phyloP scores from a whole-genome alignment of 768 basidiomycete genomes.

The Suillus paluster region DNA sequence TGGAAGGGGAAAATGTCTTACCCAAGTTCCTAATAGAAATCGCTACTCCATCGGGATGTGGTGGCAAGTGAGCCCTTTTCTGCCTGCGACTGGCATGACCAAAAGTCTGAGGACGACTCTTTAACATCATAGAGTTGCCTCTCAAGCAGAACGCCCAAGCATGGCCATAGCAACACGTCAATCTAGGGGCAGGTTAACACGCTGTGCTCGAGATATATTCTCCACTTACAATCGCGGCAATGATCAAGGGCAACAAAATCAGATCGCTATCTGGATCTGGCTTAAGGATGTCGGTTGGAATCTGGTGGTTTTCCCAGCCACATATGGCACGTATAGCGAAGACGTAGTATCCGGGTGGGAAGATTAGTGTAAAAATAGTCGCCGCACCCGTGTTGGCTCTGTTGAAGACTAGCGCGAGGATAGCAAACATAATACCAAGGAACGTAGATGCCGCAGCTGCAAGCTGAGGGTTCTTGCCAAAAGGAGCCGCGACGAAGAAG shows the following conservation, averaged over 20 bases:
- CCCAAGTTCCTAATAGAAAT: constrained; percentile 65
- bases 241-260: constrained; percentile 58
- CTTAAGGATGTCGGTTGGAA: constrained; percentile 56
- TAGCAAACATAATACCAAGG: constrained; percentile 65
- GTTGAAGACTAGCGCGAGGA: constrained; percentile 62
- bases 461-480: constrained; percentile 73
- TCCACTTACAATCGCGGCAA: constrained; percentile 63
- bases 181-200: constrained; percentile 45
- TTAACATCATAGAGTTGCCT: constrained; percentile 62
- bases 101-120: constrained; percentile 36
- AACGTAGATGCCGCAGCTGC: constrained; percentile 72
- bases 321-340: constrained; percentile 70
- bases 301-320: constrained; percentile 65
- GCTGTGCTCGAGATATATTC: neutral
- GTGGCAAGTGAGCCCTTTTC: constrained; percentile 22
- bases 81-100: constrained; percentile 24
- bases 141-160: constrained; percentile 63
- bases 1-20: constrained; percentile 59
- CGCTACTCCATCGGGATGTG: constrained; percentile 47
- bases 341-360: constrained; percentile 78
- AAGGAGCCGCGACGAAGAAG: constrained; percentile 70
- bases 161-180: constrained; percentile 76
- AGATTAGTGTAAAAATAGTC: constrained; percentile 68
- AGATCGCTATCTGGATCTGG: constrained; percentile 65
- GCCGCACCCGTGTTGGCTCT: constrained; percentile 47